Evolutionary conservation across 2,329 filamentous ascomycete species (phyloP).

Genomic region (Conoideocrella luteorostrata): DNA sequence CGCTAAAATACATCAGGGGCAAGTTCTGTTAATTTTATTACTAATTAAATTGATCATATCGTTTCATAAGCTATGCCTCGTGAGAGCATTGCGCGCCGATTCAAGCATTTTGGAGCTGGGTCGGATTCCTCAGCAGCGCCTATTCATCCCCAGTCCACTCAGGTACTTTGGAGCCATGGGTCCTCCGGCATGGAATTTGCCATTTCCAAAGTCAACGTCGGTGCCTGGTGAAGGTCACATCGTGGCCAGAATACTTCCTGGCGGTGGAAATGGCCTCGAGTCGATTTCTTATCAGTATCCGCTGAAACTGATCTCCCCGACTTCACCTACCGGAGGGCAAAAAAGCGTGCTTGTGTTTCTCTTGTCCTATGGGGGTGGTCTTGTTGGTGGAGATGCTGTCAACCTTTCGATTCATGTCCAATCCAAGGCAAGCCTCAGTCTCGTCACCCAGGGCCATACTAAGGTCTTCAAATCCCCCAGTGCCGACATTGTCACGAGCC

Average conservation of each 20-base stretch:
- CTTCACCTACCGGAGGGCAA: slow-evolving; percentile 53
- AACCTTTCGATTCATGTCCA: slow-evolving; percentile 64
- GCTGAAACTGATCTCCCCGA: slow-evolving; percentile 81
- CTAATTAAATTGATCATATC: too few species aligned
- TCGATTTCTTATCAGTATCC: slow-evolving; percentile 86
- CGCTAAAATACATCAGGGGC: background rate
- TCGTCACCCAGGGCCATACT: slow-evolving; percentile 74
- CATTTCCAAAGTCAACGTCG: slow-evolving; percentile 69
- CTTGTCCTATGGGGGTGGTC: slow-evolving; percentile 87
- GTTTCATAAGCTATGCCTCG: background rate
- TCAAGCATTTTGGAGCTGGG: too few species aligned
- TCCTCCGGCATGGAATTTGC: slow-evolving; percentile 28
- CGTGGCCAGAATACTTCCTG: slow-evolving; percentile 65
- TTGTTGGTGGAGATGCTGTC: slow-evolving; percentile 82
- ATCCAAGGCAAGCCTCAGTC: slow-evolving; percentile 56
- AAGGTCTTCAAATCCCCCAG: slow-evolving; percentile 84
- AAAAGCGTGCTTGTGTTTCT: slow-evolving; percentile 77
- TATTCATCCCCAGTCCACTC: background rate
- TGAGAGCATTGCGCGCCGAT: background rate
- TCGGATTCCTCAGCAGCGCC: background rate
- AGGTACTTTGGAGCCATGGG: slow-evolving; percentile 10
- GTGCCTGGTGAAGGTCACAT: slow-evolving; percentile 73
- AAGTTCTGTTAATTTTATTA: too few species aligned
- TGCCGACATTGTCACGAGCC: slow-evolving; percentile 48
- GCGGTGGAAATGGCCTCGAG: slow-evolving; percentile 63